Conservation (phyloP, 768 basidiomycete genomes). For the Naganishia vishniacii region DNA sequence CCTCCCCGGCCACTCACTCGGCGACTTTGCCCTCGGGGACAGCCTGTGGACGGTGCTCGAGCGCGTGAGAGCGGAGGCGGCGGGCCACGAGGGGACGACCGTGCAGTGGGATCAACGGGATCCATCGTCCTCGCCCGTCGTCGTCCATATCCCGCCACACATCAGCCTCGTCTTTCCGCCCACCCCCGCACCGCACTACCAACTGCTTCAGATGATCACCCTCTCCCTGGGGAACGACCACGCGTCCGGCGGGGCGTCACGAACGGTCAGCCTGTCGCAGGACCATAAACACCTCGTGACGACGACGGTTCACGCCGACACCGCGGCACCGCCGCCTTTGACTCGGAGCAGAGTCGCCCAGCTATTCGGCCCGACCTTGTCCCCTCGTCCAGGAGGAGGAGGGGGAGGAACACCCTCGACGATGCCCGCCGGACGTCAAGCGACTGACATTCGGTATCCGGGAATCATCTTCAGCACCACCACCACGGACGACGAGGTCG, state of each 20-base stretch:
- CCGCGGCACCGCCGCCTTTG: constrained; percentile 21
- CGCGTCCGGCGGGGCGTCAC: too few relatives aligned
- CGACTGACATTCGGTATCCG: constrained; percentile 1
- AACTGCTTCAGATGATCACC: constrained; percentile 34
- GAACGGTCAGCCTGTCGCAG: constrained; percentile 30
- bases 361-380: constrained; percentile 17
- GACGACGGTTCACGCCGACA: not conserved
- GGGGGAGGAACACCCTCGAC: not conserved
- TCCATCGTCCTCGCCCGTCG: constrained; percentile 30
- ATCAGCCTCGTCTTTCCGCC: constrained; percentile 39
- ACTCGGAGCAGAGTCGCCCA: constrained; percentile 27
- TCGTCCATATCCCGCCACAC: constrained; percentile 32
- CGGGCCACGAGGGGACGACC: constrained; percentile 38
- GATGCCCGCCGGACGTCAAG: too few relatives aligned
- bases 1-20: constrained; percentile 35
- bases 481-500: not conserved
- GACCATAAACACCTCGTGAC: constrained; percentile 21
- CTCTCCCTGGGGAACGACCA: too few relatives aligned
- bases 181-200: constrained; percentile 28
- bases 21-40: constrained; percentile 43
- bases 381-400: not conserved
- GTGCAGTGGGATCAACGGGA: constrained; percentile 41
- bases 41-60: constrained; percentile 44
- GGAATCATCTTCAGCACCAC: not conserved
- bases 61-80: constrained; percentile 34